Percentiles rank a stretch among this genome's conserved stretches.
Conservation (phyloP, 2,329 filamentous ascomycete genomes). For the Phyllosticta ampelicida region DNA sequence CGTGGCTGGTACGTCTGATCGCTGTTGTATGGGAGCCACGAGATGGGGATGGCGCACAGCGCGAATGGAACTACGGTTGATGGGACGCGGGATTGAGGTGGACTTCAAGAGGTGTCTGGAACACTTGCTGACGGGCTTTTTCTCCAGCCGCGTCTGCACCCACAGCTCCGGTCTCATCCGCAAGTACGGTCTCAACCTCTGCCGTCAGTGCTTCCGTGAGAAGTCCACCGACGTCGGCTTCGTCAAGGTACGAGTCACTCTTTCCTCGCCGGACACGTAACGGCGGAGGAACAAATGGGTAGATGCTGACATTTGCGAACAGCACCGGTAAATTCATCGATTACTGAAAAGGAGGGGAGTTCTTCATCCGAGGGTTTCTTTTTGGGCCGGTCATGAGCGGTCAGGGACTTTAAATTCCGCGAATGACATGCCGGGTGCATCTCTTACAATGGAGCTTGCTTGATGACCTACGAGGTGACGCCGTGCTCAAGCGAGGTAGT, state of each 20-base stretch:
- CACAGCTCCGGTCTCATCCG: slow-evolving; percentile 98
- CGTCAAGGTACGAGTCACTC: slow-evolving; percentile 46
- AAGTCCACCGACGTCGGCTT: slow-evolving; percentile 59
- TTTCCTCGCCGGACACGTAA: no score
- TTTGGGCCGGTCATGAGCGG: slow-evolving; percentile 11
- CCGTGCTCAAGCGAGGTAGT: neutral
- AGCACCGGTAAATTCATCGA: slow-evolving; percentile 9
- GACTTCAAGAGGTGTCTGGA: slow-evolving; percentile 1
- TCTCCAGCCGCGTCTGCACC: slow-evolving; percentile 66
- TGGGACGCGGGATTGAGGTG: neutral
- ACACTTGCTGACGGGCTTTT: slow-evolving; percentile 21
- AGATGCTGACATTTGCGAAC: neutral
- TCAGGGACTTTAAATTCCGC: slow-evolving; percentile 9
- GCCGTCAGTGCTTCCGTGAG: slow-evolving; percentile 62
- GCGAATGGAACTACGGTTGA: neutral
- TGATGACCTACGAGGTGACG: slow-evolving; percentile 4
- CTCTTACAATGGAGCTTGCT: slow-evolving; percentile 5
- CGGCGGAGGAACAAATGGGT: neutral
- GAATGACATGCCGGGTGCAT: slow-evolving; percentile 7
- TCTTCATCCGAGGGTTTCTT: slow-evolving; percentile 3
- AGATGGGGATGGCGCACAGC: neutral
- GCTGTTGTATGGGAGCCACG: neutral
- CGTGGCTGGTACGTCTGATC: slow-evolving; percentile 67
- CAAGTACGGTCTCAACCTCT: slow-evolving; percentile 94
- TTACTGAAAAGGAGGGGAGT: slow-evolving; percentile 2